These are phyloP conservation scores for Vicia faba DNA, from an alignment of 306 rosid species.

Conservation along the genomic window DNA sequence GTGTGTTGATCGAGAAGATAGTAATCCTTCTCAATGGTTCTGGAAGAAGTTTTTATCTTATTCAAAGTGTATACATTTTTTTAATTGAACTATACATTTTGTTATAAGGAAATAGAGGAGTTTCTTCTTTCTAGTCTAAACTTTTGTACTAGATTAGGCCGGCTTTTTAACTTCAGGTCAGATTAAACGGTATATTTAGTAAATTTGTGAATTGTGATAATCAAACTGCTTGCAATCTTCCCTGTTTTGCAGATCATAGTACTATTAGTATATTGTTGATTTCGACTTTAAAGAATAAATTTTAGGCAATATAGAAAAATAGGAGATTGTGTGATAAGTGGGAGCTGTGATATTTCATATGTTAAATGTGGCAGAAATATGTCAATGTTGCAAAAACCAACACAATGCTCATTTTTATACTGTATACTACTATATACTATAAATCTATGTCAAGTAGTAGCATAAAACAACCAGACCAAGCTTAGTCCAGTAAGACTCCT, in stretches of 20 bases:
- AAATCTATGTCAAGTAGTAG: not conserved
- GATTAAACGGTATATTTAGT: not conserved
- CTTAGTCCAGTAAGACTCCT: not conserved
- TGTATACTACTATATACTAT: not conserved
- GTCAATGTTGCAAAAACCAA: not conserved
- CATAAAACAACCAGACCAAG: not conserved
- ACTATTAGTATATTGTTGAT: not conserved
- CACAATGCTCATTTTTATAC: not conserved
- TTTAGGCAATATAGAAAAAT: not conserved
- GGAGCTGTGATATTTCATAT: not conserved
- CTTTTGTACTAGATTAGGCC: not conserved
- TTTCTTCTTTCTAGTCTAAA: constrained; percentile 1
- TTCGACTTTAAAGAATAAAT: not conserved
- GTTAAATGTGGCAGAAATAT: not conserved
- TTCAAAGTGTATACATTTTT: not conserved
- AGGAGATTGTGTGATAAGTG: not conserved
- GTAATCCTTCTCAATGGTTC: not conserved
- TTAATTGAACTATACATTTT: constrained; percentile 10
- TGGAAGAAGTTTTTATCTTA: not conserved
- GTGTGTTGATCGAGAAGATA: no score
- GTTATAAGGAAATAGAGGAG: not conserved
- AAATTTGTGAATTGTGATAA: not conserved
- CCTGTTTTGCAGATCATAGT: not conserved
- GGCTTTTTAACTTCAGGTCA: not conserved
- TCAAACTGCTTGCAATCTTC: not conserved